A percentile compares a stretch with the other conserved stretches of the same genome.
Conservation (phyloP, 495 filamentous ascomycete species). For the Mycothermus thermophilus region DNA sequence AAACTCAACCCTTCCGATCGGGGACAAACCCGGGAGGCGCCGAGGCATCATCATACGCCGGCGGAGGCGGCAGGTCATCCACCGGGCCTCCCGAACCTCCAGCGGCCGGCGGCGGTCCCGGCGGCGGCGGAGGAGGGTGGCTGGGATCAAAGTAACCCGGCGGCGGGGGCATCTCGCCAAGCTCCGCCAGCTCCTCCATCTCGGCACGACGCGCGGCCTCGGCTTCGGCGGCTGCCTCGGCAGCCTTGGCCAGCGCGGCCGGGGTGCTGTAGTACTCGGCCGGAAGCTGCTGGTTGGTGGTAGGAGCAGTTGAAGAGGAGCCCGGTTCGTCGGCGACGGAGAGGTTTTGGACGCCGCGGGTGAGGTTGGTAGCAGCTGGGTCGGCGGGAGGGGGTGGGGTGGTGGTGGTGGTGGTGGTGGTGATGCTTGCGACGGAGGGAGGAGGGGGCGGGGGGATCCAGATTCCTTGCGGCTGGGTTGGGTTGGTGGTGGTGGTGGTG, state of each 20-base stretch:
- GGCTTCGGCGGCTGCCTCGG: conserved; percentile 16
- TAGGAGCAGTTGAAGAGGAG: too few relatives aligned
- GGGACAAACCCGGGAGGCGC: too few relatives aligned
- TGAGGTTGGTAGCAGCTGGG: not conserved
- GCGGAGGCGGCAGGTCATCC: conserved; percentile 1
- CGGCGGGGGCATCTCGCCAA: too few relatives aligned
- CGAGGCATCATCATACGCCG: not conserved
- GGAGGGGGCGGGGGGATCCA: conserved; percentile 3
- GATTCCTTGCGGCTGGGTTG: too few relatives aligned
- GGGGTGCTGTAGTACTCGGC: not conserved
- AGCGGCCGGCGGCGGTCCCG: not conserved
- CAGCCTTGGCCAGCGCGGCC: conserved; percentile 9
- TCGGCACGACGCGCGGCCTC: not conserved
- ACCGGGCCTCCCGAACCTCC: not conserved
- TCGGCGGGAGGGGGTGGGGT: not conserved
- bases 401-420: not conserved
- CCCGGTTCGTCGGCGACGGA: conserved; percentile 3
- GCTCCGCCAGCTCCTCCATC: not conserved
- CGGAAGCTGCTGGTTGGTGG: too few relatives aligned
- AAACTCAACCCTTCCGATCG: too few relatives aligned
- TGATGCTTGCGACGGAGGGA: not conserved
- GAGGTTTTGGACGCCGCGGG: conserved; percentile 7
- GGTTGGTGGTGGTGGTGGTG: too few relatives aligned
- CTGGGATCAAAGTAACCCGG: not conserved
- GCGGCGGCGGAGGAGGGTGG: not conserved